phyloP scores from a whole-genome alignment of 192 early-diverging fungal species.

The Coemansia sp. region DNA sequence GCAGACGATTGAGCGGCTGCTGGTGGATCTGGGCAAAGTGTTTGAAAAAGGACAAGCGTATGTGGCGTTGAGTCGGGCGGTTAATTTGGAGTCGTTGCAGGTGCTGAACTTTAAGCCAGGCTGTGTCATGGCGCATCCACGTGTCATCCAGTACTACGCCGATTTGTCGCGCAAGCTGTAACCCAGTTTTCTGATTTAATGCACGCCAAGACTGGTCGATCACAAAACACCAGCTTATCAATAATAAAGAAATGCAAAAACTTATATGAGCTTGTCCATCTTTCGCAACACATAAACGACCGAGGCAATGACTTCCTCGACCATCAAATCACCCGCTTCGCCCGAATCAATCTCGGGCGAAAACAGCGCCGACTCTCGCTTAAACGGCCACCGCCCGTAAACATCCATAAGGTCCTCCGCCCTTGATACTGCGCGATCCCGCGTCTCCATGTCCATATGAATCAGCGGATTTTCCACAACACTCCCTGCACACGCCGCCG shows the following conservation, averaged over 20 bases:
- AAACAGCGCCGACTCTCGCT: conserved; percentile 59
- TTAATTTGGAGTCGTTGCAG: conserved; percentile 68
- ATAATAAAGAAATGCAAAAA: conserved; percentile 4
- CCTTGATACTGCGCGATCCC: conserved; percentile 83
- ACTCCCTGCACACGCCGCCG: conserved; percentile 94
- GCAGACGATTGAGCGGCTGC: conserved; percentile 75
- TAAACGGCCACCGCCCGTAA: conserved; percentile 74
- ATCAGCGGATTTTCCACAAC: conserved; percentile 95
- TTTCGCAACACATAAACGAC: conserved; percentile 86
- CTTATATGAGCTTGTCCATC: conserved; percentile 80
- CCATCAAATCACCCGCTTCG: conserved; percentile 56
- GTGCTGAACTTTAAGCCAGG: conserved; percentile 64
- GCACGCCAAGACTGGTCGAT: no score
- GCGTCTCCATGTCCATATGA: conserved; percentile 77
- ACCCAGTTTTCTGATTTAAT: not conserved
- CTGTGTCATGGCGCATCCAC: conserved; percentile 72
- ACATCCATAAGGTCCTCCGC: conserved; percentile 91
- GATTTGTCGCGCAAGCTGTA: conserved; percentile 38
- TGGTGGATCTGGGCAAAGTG: conserved; percentile 70
- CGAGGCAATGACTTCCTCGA: conserved; percentile 69
- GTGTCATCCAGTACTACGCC: conserved; percentile 68
- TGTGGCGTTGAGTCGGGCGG: conserved; percentile 79
- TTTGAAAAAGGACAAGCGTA: conserved; percentile 89
- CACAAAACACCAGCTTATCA: not conserved
- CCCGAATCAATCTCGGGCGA: conserved; percentile 57